Percentiles rank a stretch among this genome's conserved stretches.
Conservation (phyloP, 139 green algal genomes). For the Astrephomene gubernaculifera region DNA sequence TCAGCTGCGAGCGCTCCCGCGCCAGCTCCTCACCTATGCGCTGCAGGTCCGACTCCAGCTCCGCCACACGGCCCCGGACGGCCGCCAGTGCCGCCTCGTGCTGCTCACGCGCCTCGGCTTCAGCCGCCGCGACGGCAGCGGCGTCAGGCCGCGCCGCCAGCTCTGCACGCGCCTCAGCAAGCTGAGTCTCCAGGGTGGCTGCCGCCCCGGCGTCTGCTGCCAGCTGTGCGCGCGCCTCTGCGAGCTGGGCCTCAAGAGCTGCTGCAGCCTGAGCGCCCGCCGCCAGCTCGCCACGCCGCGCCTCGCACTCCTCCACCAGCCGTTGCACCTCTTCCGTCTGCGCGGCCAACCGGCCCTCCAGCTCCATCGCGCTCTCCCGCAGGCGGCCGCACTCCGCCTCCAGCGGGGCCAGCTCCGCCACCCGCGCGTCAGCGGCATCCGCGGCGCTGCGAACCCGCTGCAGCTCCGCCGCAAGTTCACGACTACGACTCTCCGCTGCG, state of each 20-base stretch:
- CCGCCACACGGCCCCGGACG: background rate
- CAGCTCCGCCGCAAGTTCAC: slow-evolving; percentile 5
- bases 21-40: background rate
- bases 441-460: background rate
- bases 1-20: slow-evolving; percentile 16
- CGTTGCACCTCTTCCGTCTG: background rate
- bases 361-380: background rate
- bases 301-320: background rate
- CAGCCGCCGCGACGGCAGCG: background rate
- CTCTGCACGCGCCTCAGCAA: slow-evolving; percentile 12
- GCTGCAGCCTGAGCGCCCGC: too few species aligned
- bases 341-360: background rate
- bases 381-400: slow-evolving; percentile 15
- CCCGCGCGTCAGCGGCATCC: background rate
- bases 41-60: slow-evolving; percentile 1
- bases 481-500: background rate
- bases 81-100: slow-evolving; percentile 22
- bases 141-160: background rate
- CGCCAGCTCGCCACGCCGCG: background rate
- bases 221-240: too few species aligned
- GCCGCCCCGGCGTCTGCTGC: background rate
- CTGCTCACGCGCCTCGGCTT: background rate
- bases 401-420: background rate
- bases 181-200: background rate
- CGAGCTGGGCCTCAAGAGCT: background rate